Base-by-base conservation (phyloP, 345 rosid genomes). In the Hypericum perforatum region DNA sequence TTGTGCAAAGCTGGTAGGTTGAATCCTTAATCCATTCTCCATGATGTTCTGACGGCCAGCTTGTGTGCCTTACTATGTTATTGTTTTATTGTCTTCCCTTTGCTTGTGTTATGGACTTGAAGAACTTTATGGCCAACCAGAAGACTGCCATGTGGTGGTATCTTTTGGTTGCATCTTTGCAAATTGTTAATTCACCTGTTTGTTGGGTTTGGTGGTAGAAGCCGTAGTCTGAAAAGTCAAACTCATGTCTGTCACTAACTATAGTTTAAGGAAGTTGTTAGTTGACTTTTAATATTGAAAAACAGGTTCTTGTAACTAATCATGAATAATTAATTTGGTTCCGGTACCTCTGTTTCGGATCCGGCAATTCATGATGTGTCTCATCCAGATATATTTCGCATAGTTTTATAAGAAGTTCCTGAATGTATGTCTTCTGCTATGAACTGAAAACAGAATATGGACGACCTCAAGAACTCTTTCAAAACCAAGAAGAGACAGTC, bases 1-100 rank as follows among this genome's bases (percentile, higher is more conserved):
- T 42, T 60, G 70, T 45, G 66, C 59, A 57, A 85, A 82, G 80
- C 82, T 74, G 75, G 98, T 92, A 70, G 73, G 74, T 54, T 43
- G n/a, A 11, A 44, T 58, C 63, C 12, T 52, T 63, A 63, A 32
- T 15, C 51, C 52, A 37, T 38, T 49, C 45, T 61, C 22, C 46
- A 16, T 43, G 10, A 37, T 39, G 32, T 29, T 45, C 48, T 48
- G 11, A 43, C 13, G 37, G 10, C 37, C 22, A 41, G 49, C 5
- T 37, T 48, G 22, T 13, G 45, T 52, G 38, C 46, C 9, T 43
- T 53, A 39, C 9, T 7, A 58, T 60, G 49, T 45, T 57, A 67
- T 63, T 53, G 53, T 65, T 56, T 52, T 66, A 60, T 69, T 74
- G 61, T 72, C 66, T 64, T 48, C 57, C 57, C 49, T 63, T 48